Conservation (phyloP, 164 flowering plant species). For the Kalanchoe fedtschenkoi region DNA sequence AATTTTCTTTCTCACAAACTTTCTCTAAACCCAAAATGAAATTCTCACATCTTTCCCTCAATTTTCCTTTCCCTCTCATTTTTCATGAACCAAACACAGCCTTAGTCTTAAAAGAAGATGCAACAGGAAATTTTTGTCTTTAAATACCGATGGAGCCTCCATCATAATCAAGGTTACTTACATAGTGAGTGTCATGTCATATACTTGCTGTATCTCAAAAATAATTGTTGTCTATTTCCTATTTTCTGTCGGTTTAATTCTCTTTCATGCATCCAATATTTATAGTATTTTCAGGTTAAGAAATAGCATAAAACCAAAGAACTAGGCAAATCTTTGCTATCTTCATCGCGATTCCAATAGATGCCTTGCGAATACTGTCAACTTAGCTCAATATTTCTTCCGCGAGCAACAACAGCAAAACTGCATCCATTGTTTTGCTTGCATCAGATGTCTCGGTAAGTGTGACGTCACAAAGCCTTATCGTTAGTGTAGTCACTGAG, state of each 20-base stretch:
- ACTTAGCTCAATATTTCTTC: slow-evolving; percentile 96
- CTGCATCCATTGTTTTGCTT: slow-evolving; percentile 66
- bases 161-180: too few species aligned
- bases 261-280: neutral
- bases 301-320: neutral
- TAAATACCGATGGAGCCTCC: too few species aligned
- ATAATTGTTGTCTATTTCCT: too few species aligned
- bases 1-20: too few species aligned
- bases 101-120: too few species aligned
- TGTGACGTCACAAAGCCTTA: slow-evolving; percentile 81
- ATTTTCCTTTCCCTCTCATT: too few species aligned
- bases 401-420: slow-evolving; percentile 64
- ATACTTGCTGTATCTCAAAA: too few species aligned
- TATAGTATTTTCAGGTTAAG: neutral
- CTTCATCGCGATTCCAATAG: slow-evolving; percentile 83
- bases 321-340: slow-evolving; percentile 69
- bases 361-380: slow-evolving; percentile 71
- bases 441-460: slow-evolving; percentile 63
- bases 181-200: too few species aligned
- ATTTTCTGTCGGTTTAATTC: neutral
- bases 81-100: too few species aligned
- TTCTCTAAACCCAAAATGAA: too few species aligned
- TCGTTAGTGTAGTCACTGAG: slow-evolving; percentile 58
- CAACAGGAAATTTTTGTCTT: too few species aligned
- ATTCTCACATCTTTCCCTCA: too few species aligned